A percentile compares a stretch with the other conserved stretches of the same genome.
phyloP scores from a whole-genome alignment of 306 rosid species.

The Inga oerstediana region DNA sequence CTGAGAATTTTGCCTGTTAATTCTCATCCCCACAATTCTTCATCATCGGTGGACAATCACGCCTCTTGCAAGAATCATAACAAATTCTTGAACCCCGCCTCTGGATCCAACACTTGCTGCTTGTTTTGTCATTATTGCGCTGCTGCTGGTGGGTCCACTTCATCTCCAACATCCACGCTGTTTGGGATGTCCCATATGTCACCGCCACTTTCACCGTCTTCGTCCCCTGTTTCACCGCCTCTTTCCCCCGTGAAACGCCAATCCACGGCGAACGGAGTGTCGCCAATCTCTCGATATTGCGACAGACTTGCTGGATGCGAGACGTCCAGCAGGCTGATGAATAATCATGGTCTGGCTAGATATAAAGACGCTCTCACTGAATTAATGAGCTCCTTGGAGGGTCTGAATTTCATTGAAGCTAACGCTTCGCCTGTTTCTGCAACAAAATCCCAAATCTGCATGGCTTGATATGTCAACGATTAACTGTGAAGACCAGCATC shows the following conservation, averaged over 20 bases:
- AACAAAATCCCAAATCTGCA: constrained; percentile 28
- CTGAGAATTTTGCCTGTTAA: constrained; percentile 64
- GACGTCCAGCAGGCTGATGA: constrained; percentile 12
- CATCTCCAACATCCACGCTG: constrained; percentile 85
- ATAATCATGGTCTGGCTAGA: constrained; percentile 35
- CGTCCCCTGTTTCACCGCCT: constrained; percentile 61
- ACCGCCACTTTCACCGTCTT: constrained; percentile 73
- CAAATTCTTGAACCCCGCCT: constrained; percentile 37
- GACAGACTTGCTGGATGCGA: constrained; percentile 27
- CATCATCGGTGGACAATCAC: constrained; percentile 37
- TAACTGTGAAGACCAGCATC: constrained; percentile 43
- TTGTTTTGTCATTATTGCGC: constrained; percentile 49
- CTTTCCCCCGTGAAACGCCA: constrained; percentile 53
- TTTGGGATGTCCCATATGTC: constrained; percentile 65
- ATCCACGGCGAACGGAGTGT: constrained; percentile 30
- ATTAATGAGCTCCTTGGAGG: constrained; percentile 71
- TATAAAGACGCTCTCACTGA: constrained; percentile 60
- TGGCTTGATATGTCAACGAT: constrained; percentile 59
- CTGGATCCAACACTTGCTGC: constrained; percentile 58
- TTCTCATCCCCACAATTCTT: constrained; percentile 32
- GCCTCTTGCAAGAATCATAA: constrained; percentile 42
- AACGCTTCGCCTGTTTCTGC: constrained; percentile 30
- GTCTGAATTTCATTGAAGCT: constrained; percentile 55
- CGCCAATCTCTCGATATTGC: constrained; percentile 49
- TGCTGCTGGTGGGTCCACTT: constrained; percentile 15